A percentile compares a stretch with the other conserved stretches of the same genome.
phyloP scores from a whole-genome alignment of 192 early-diverging fungal species.

The Backusella psychrophila region DNA sequence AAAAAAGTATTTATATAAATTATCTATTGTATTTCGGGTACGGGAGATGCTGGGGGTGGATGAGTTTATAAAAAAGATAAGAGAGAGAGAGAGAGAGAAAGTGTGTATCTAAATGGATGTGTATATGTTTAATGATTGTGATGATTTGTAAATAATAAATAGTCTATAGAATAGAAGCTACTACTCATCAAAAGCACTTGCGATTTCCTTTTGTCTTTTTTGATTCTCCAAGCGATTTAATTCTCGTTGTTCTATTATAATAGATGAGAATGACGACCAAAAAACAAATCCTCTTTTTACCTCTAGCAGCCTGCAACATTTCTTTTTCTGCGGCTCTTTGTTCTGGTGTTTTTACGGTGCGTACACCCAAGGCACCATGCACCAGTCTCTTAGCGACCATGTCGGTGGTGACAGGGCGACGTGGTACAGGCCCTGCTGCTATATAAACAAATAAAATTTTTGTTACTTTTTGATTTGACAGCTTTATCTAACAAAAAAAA shows the following conservation, averaged over 20 bases:
- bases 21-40: no score
- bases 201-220: constrained; percentile 2
- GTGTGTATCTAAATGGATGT: not conserved
- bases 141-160: no score
- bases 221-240: not conserved
- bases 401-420: constrained; percentile 56
- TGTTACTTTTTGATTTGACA: not conserved
- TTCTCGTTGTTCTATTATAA: constrained; percentile 6
- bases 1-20: not conserved
- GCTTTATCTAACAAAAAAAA: not conserved
- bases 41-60: no score
- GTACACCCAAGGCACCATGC: constrained; percentile 71
- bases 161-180: no score
- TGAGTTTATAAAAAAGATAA: not conserved
- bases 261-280: not conserved
- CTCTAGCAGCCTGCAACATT: constrained; percentile 43
- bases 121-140: not conserved
- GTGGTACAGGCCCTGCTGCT: constrained; percentile 22
- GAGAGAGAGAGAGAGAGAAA: not conserved
- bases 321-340: constrained; percentile 47
- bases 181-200: constrained; percentile 22
- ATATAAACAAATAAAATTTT: not conserved
- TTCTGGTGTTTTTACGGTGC: constrained; percentile 43
- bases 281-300: constrained; percentile 13
- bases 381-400: constrained; percentile 74